Percentiles rank a stretch among this genome's conserved stretches.
These are phyloP conservation scores for Russula earlei DNA, from an alignment of 768 basidiomycete species.

Conservation along the genomic window DNA sequence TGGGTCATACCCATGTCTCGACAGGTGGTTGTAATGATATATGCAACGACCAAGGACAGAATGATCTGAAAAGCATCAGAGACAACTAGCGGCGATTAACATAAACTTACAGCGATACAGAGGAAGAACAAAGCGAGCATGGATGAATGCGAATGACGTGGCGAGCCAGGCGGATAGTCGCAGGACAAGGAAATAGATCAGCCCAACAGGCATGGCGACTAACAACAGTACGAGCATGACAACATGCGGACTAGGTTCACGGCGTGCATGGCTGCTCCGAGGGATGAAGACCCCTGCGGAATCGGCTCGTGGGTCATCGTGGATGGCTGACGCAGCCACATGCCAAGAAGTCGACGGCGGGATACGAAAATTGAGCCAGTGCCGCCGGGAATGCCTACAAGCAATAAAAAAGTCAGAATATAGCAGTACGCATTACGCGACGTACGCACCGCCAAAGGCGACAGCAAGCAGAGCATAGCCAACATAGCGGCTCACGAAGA, in stretches of 20 bases:
- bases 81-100: not conserved
- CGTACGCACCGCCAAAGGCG: constrained; percentile 69
- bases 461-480: constrained; percentile 84
- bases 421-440: not conserved
- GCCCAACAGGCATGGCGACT: constrained; percentile 73
- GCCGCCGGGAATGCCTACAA: constrained; percentile 73
- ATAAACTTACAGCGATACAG: constrained; percentile 57
- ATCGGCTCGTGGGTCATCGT: constrained; percentile 16
- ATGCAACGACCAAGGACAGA: constrained; percentile 60
- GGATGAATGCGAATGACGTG: constrained; percentile 59
- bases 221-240: constrained; percentile 61
- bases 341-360: constrained; percentile 81
- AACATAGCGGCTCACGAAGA: constrained; percentile 77
- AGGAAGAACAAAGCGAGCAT: constrained; percentile 60
- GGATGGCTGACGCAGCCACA: constrained; percentile 33
- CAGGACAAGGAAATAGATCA: constrained; percentile 62
- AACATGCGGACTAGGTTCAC: constrained; percentile 33
- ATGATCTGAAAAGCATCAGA: constrained; percentile 41
- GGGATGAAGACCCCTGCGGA: not conserved
- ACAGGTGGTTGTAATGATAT: constrained; percentile 63
- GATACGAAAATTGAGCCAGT: constrained; percentile 90
- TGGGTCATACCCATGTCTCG: constrained; percentile 71
- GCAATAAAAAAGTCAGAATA: not conserved
- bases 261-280: constrained; percentile 12
- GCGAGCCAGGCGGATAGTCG: constrained; percentile 68